Evolutionary conservation across 2,329 filamentous ascomycete genomes (phyloP).

Genomic region (Colletotrichum sp.): DNA sequence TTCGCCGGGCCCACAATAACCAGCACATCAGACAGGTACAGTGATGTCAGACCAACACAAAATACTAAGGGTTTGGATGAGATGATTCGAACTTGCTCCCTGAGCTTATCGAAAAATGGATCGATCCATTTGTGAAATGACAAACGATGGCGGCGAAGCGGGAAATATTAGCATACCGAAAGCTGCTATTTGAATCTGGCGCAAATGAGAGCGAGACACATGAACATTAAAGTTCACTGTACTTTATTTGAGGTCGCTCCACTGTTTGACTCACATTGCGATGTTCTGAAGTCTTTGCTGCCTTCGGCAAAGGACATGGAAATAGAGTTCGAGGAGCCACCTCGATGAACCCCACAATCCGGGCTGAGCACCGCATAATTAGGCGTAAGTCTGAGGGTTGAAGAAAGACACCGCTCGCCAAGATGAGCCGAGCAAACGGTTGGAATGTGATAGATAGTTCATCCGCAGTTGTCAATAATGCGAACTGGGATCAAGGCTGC

Average conservation of each 20-base stretch:
- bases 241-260: background rate
- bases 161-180: background rate
- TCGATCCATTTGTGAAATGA: background rate
- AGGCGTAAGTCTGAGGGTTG: background rate
- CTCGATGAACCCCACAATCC: background rate
- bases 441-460: background rate
- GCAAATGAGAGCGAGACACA: rapidly evolving
- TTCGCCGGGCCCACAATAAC: background rate
- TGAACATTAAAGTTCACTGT: background rate
- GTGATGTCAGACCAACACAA: background rate
- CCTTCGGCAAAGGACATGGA: background rate
- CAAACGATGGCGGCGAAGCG: background rate
- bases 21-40: background rate
- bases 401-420: background rate
- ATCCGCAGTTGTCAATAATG: background rate
- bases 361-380: background rate
- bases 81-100: background rate
- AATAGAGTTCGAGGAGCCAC: background rate
- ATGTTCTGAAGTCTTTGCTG: background rate
- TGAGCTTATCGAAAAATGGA: background rate
- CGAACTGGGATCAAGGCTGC: background rate
- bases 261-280: background rate
- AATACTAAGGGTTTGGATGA: background rate
- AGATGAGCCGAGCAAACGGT: background rate
- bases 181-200: background rate